Conservation (phyloP, 2,329 filamentous ascomycete species). For the Pseudogymnoascus sp. region DNA sequence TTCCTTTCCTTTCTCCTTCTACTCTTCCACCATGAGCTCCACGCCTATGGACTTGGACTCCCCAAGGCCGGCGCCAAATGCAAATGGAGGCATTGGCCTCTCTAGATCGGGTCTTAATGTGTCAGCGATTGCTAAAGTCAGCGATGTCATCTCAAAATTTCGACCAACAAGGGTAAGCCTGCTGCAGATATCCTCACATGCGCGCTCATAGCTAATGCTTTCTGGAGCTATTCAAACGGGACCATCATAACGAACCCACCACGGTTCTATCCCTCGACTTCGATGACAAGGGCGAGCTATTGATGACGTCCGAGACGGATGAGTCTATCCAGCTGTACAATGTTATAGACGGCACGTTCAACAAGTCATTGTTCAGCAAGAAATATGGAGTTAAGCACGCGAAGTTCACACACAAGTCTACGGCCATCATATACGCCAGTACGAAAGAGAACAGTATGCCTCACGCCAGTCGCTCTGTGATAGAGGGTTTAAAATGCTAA, state of each 20-base stretch:
- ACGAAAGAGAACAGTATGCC: constrained; percentile 79
- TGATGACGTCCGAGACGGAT: constrained; percentile 87
- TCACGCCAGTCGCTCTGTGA: not conserved
- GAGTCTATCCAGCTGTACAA: constrained; percentile 96
- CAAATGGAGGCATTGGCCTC: constrained; percentile 19
- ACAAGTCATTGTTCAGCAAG: constrained; percentile 85
- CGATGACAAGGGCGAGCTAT: constrained; percentile 86
- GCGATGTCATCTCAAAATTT: constrained; percentile 70
- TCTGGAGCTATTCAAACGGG: constrained; percentile 45
- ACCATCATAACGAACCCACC: constrained; percentile 34
- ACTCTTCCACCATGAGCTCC: constrained; percentile 14
- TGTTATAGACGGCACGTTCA: constrained; percentile 79
- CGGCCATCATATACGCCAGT: constrained; percentile 89
- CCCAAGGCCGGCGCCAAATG: constrained; percentile 14
- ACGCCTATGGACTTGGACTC: constrained; percentile 30
- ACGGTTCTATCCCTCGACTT: constrained; percentile 89
- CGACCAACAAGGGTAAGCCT: constrained; percentile 66
- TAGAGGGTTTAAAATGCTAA: not conserved
- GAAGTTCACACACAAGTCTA: constrained; percentile 85
- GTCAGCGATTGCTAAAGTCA: constrained; percentile 53
- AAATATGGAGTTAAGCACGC: constrained; percentile 96
- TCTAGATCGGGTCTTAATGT: constrained; percentile 18
- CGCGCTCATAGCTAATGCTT: constrained; percentile 7
- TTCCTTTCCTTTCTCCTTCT: not conserved
- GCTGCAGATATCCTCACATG: constrained; percentile 11